Evolutionary conservation across 1,284 basidiomycete genomes (phyloP).

Genomic region (Coniferiporia sulphurascens): DNA sequence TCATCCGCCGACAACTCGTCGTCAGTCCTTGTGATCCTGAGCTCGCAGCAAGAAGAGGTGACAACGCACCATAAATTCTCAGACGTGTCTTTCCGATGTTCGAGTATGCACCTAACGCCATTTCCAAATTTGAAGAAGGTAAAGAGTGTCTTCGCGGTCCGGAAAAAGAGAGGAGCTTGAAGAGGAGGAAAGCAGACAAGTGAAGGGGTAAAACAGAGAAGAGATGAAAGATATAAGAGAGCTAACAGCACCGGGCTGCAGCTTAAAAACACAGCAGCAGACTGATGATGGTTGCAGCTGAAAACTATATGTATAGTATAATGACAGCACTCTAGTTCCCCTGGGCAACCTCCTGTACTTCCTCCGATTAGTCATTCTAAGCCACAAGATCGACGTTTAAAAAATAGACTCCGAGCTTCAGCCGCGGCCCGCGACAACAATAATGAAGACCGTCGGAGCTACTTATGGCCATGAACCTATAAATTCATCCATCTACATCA

Average conservation of each 20-base stretch:
- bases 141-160: background rate
- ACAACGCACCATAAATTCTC: slow-evolving; percentile 17
- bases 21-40: background rate
- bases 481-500: too few relatives aligned
- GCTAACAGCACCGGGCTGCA: slow-evolving; percentile 9
- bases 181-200: background rate
- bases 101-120: slow-evolving; percentile 10
- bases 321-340: too few relatives aligned
- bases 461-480: too few relatives aligned
- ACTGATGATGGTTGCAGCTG: background rate
- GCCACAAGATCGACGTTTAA: too few relatives aligned
- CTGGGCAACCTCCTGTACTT: too few relatives aligned
- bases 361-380: too few relatives aligned
- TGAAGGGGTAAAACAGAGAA: background rate
- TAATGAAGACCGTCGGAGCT: too few relatives aligned
- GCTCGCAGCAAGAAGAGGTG: too few relatives aligned
- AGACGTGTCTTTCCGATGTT: slow-evolving; percentile 17
- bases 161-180: background rate
- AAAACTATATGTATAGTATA: background rate
- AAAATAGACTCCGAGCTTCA: too few relatives aligned
- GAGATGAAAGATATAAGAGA: background rate
- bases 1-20: background rate
- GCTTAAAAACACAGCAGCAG: background rate
- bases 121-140: background rate
- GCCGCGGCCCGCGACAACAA: too few relatives aligned